Evolutionary conservation across 345 rosid species (phyloP), one percentile per base, ranked within the genome.

Genomic region (Zanthoxylum bungeanum): DNA sequence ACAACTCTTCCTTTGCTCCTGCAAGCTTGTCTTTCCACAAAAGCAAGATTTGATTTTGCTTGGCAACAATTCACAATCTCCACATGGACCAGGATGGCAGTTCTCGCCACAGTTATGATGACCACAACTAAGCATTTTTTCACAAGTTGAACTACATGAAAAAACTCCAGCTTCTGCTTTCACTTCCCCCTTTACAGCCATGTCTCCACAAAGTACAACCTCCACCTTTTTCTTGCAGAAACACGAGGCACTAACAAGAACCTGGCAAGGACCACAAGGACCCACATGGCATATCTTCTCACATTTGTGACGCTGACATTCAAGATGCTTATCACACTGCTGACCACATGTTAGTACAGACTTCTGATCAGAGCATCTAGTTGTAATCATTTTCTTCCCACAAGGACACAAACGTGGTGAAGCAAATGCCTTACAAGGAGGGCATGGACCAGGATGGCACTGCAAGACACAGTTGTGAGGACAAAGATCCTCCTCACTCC

Each of bases 381-480:
- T 87, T 17, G 96, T 87, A 73, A 88, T 77, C 57, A 75, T 76
- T 77, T 92, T 87, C 81, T 91, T 95, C 71, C 97, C 96, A 75
- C 98, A 95, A 73, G 97, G 98, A 56, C 98, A 95, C 61, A 69
- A 51, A 22, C 83, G 74, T 4, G 96, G 91, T 7, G 93, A 98
- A 69, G 99, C 96, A 85, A 95, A 95, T 17, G 91, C 90, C 83
- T 89, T 95, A 71, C 97, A 95, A 60, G 99, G 97, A 79, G 99
- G 98, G 78, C 98, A 95, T 14, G 99, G 98, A 57, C 99, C 99
- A 25, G 97, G 99, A 66, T 95, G 99, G 72, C 98, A 95, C 78
- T 91, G 99, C 91, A 95, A 79, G 40, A 95, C 97, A 81, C 99
- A 95, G 71, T 78, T 64, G 78, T 92, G 99, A 72, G 97, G 98